Base-by-base conservation (phyloP, 2,329 filamentous ascomycete genomes). In the Xylaria sp. region DNA sequence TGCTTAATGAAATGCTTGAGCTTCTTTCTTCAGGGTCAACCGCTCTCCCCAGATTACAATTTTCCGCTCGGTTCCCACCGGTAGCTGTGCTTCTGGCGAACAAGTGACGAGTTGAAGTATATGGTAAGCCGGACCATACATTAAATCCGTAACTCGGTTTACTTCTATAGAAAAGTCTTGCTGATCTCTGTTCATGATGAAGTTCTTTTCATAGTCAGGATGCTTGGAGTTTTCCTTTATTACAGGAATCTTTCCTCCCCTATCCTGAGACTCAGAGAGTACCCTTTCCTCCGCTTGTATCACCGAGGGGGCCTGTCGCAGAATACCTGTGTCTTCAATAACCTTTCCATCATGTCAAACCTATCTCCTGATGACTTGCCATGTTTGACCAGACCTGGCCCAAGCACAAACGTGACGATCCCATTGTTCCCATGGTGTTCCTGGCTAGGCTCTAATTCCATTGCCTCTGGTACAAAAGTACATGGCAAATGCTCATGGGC, bases 271-370 rank as follows among this genome's bases (percentile, higher is more conserved):
- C 54, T 44, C 25, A 2, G 38, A 2, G 17, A 44, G 2, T 13
- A 3, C 20, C 11, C 4, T 44, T 5, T 44, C 9, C 38, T 44
- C 38, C 5, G 6, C 39, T 15, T 15, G n/a, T 27, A 27, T 47
- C 44, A 5, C 22, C 22, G 10, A 25, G 20, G 11, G n/a, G 44
- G 13, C 44, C 9, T 44, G 17, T 31, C 54, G 22, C 17, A 56
- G 15, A 56, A 56, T 20, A 56, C 54, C 15, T 56, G 25, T 44
- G 17, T 55, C 36, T 42, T 56, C 38, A 56, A 55, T n/a, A 55
- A 9, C 54, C 54, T 44, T 17, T 56, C 54, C 17, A 7, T 33
- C 17, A 44, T 22, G 20, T 56, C 54, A 44, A 56, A 44, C 17
- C 17, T 29, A 56, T 56, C 54, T 31, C 54, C 54, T 6, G 31